Percentiles rank a stretch among this genome's conserved stretches.
Conservation (phyloP, 495 filamentous ascomycete species). For the Extremus antarcticus region DNA sequence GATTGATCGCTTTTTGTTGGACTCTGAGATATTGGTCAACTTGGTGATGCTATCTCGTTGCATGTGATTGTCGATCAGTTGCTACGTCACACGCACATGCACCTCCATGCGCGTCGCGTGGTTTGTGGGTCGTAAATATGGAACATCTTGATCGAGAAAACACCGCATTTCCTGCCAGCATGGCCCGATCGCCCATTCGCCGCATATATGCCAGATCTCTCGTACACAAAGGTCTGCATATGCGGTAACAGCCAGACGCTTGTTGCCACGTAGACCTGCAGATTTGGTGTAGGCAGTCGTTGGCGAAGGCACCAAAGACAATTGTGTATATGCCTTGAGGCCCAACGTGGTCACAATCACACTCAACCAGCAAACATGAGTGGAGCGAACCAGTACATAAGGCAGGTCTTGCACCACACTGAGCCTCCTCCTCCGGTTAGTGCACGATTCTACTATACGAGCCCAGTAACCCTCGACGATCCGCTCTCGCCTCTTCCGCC, state of each 20-base stretch:
- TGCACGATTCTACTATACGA: constrained; percentile 33
- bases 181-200: not conserved
- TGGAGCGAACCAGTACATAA: constrained; percentile 22
- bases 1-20: not conserved
- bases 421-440: constrained; percentile 28
- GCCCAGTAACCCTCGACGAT: constrained; percentile 33
- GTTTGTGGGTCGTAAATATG: no score
- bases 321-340: constrained; percentile 2
- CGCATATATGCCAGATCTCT: no score
- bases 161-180: not conserved
- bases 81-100: not conserved
- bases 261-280: not conserved
- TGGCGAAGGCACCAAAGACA: not conserved
- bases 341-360: not conserved
- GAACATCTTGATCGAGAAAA: not conserved
- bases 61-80: not conserved
- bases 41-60: not conserved
- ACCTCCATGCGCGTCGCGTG: no score
- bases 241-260: not conserved
- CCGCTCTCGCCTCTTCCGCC: constrained; percentile 34
- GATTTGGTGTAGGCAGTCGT: not conserved
- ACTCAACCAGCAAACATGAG: not conserved
- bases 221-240: no score
- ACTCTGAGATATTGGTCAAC: no score
- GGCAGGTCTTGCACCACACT: constrained; percentile 25